Conservation (phyloP, 2,329 filamentous ascomycete genomes). For the Epichloe scottii region DNA sequence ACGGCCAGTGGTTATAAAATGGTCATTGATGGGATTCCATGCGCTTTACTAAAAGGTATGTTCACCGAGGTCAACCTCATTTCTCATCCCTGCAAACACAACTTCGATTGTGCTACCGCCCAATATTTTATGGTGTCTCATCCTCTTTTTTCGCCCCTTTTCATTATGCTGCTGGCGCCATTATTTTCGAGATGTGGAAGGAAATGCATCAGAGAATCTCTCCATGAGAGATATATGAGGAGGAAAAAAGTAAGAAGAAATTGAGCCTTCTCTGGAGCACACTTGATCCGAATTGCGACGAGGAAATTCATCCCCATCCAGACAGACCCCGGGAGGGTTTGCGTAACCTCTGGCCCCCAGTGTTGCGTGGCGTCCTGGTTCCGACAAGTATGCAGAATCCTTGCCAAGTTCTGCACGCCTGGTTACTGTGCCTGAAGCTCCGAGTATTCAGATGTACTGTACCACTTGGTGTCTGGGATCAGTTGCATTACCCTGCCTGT, state of each 20-base stretch:
- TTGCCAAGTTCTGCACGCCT: slow-evolving; percentile 8
- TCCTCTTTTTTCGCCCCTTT: not conserved
- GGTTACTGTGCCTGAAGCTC: slow-evolving; percentile 10
- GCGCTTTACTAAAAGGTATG: slow-evolving; percentile 3
- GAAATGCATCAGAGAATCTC: too few relatives aligned
- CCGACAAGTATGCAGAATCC: slow-evolving; percentile 12
- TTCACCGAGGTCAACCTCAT: slow-evolving; percentile 2
- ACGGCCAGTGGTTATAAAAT: not conserved
- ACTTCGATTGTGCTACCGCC: not conserved
- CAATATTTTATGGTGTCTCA: not conserved
- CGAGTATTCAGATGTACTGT: slow-evolving; percentile 13
- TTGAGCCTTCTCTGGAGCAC: not conserved
- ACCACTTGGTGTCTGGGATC: slow-evolving; percentile 8
- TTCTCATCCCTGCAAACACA: slow-evolving; percentile 3
- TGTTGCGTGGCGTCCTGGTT: slow-evolving; percentile 14
- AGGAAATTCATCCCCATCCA: not conserved
- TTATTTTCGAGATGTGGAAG: too few relatives aligned
- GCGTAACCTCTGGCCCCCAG: slow-evolving; percentile 11
- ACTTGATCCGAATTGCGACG: not conserved
- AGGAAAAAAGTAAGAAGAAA: not conserved
- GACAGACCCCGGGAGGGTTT: slow-evolving; percentile 1
- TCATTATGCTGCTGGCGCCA: not conserved
- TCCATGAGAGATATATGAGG: not conserved
- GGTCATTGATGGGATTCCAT: not conserved
- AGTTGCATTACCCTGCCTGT: slow-evolving; percentile 8